Evolutionary conservation across 306 rosid genomes (phyloP).

Genomic region (Trifolium repens): DNA sequence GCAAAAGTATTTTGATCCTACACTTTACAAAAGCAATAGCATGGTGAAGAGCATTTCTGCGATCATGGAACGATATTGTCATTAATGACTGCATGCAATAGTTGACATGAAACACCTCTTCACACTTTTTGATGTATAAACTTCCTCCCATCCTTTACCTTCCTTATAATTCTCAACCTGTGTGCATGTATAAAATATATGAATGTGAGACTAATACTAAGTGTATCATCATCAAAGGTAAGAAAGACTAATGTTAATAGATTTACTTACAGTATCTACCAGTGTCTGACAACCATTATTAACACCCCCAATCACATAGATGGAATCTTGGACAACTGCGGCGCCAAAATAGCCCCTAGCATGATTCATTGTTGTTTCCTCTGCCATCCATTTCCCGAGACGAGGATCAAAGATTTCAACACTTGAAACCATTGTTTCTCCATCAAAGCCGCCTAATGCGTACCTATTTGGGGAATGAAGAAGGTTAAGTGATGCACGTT

Average conservation of each 20-base stretch:
- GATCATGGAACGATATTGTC: slow-evolving; percentile 12
- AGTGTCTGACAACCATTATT: slow-evolving; percentile 41
- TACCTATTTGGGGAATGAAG: slow-evolving; percentile 52
- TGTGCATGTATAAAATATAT: not conserved
- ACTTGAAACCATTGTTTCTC: slow-evolving; percentile 62
- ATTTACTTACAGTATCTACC: slow-evolving; percentile 57
- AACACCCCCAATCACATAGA: slow-evolving; percentile 72
- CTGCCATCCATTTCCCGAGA: slow-evolving; percentile 65
- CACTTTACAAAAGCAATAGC: slow-evolving; percentile 17
- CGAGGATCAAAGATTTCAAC: slow-evolving; percentile 85
- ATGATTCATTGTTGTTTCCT: slow-evolving; percentile 68
- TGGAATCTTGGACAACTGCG: slow-evolving; percentile 62
- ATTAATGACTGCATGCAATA: slow-evolving; percentile 39
- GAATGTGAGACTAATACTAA: slow-evolving; percentile 7
- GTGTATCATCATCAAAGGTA: not conserved
- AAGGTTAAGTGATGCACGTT: slow-evolving; percentile 1
- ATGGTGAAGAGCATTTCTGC: not conserved
- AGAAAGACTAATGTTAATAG: not conserved
- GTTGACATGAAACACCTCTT: slow-evolving; percentile 74
- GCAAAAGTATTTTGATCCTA: slow-evolving; percentile 9
- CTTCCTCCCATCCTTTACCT: slow-evolving; percentile 69
- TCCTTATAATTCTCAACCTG: slow-evolving; percentile 81
- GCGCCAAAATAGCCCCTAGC: slow-evolving; percentile 75
- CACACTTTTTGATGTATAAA: slow-evolving; percentile 32
- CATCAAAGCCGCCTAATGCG: slow-evolving; percentile 78